Conservation (phyloP, 352 stramenopile genomes). For the Sclerospora graminicola region DNA sequence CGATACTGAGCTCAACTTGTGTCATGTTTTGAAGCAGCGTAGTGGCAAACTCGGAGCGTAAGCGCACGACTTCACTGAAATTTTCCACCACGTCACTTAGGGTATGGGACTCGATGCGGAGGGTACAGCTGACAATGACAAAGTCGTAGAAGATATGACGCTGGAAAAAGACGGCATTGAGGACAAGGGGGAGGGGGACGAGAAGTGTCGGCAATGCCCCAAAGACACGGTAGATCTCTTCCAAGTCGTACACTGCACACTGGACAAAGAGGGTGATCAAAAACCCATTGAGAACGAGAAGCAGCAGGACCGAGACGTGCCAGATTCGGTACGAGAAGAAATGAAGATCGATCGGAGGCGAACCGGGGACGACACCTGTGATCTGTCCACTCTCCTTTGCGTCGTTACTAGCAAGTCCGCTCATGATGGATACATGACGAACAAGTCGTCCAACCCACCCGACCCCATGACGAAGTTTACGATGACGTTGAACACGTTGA, state of each 20-base stretch:
- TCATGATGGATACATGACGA: constrained; percentile 13
- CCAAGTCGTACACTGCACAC: constrained; percentile 37
- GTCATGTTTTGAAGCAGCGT: constrained; percentile 20
- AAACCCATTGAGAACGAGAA: constrained; percentile 54
- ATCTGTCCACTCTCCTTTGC: neutral
- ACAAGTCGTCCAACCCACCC: constrained; percentile 11
- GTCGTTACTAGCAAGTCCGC: neutral
- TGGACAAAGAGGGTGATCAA: constrained; percentile 45
- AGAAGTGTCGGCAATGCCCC: constrained; percentile 8
- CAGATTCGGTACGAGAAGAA: constrained; percentile 44
- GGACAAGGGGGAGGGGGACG: constrained; percentile 25
- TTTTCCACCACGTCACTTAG: constrained; percentile 40
- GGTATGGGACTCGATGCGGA: constrained; percentile 31
- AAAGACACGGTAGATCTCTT: constrained; percentile 23
- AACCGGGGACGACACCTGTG: constrained; percentile 4
- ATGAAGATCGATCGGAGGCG: constrained; percentile 12
- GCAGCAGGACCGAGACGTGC: constrained; percentile 39
- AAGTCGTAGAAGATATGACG: constrained; percentile 42
- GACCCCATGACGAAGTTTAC: constrained; percentile 9
- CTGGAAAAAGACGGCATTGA: constrained; percentile 48
- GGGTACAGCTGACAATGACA: constrained; percentile 36
- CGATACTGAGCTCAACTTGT: constrained; percentile 2
- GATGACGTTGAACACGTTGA: constrained; percentile 5
- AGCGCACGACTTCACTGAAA: constrained; percentile 39
- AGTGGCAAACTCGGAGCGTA: constrained; percentile 33